These are phyloP conservation scores for Tetrahymena elliotti DNA, from an alignment of 73 alveolate species.

Conservation along the genomic window DNA sequence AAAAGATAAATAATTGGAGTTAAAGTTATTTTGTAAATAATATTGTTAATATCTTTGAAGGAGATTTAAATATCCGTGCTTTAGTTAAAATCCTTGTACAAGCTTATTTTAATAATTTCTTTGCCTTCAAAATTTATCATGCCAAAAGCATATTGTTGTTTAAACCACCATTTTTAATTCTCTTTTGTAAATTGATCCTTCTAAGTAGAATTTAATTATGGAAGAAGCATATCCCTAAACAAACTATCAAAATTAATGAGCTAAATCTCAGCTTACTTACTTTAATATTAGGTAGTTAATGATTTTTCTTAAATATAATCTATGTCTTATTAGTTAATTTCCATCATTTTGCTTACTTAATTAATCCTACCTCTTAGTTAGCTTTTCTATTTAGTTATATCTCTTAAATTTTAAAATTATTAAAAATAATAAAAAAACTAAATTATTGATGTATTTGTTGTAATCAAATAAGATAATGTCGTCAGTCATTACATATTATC, in stretches of 20 bases:
- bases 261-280: not conserved
- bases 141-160: not conserved
- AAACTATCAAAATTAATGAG: not conserved
- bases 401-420: too few species aligned
- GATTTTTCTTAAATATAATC: not conserved
- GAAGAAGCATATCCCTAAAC: not conserved
- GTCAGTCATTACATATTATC: too few species aligned
- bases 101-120: not conserved
- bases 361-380: too few species aligned
- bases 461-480: too few species aligned
- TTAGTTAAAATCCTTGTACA: not conserved
- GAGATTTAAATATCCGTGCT: not conserved
- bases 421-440: too few species aligned
- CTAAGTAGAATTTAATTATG: not conserved
- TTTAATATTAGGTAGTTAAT: not conserved
- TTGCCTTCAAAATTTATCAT: not conserved
- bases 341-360: too few species aligned
- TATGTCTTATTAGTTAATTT: not conserved
- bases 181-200: not conserved
- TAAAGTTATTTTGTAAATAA: not conserved
- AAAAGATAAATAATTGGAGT: not conserved
- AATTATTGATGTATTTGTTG: too few species aligned
- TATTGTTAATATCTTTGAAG: not conserved
- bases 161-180: not conserved
- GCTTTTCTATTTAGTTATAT: too few species aligned